Conservation (phyloP, 768 basidiomycete genomes). For the Boletus coccyginus region DNA sequence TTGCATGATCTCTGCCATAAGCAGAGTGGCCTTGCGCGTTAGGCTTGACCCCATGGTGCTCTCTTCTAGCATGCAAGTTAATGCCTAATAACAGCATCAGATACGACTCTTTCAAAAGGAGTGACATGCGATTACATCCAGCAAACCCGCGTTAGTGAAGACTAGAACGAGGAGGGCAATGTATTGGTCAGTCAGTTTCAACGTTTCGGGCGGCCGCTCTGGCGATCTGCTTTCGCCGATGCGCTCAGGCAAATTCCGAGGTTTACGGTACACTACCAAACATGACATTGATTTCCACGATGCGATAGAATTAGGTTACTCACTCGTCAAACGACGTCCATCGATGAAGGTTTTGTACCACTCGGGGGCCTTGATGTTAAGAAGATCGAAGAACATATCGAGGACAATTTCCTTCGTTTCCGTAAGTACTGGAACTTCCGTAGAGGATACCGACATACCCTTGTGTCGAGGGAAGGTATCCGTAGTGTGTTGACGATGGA, state of each 20-base stretch:
- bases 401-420: constrained; percentile 79
- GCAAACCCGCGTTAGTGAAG: constrained; percentile 81
- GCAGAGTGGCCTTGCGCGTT: constrained; percentile 85
- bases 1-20: constrained; percentile 89
- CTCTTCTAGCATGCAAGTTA: constrained; percentile 84
- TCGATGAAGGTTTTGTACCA: constrained; percentile 94
- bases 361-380: constrained; percentile 88
- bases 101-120: background rate
- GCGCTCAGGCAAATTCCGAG: constrained; percentile 36
- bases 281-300: background rate
- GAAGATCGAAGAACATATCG: constrained; percentile 90
- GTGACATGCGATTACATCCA: constrained; percentile 60
- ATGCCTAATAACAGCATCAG: constrained; percentile 50
- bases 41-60: constrained; percentile 65
- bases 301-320: constrained; percentile 21
- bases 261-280: constrained; percentile 63
- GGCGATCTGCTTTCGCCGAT: constrained; percentile 35
- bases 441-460: constrained; percentile 45
- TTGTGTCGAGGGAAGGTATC: constrained; percentile 83
- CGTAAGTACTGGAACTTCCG: constrained; percentile 8
- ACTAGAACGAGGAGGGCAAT: constrained; percentile 81
- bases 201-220: constrained; percentile 51
- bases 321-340: constrained; percentile 84
- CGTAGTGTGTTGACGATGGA: constrained; percentile 82
- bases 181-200: constrained; percentile 92